A percentile compares a stretch with the other conserved stretches of the same genome.
Conservation (phyloP, 805 yeast species). For the Wickerhamiella azymoides region DNA sequence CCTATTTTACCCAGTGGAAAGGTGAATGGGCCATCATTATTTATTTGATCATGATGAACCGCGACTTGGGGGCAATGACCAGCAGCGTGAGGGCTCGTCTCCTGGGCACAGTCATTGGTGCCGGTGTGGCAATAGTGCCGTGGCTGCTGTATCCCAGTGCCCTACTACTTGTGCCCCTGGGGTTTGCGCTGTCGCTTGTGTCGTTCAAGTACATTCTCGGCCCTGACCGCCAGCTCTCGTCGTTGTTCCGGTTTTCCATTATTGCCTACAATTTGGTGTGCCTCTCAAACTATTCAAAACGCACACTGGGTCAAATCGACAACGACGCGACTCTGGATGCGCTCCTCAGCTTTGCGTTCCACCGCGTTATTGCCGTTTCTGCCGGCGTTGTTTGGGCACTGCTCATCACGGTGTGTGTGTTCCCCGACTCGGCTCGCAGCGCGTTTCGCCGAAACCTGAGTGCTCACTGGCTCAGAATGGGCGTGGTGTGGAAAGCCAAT, state of each 20-base stretch:
- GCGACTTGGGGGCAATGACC: conserved; percentile 72
- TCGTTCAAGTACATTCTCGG: conserved; percentile 43
- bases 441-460: conserved; percentile 52
- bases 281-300: conserved; percentile 25
- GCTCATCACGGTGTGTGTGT: conserved; percentile 45
- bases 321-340: background rate
- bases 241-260: conserved; percentile 41
- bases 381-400: conserved; percentile 70
- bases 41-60: conserved; percentile 71
- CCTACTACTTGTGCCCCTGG: conserved; percentile 37
- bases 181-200: conserved; percentile 28
- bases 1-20: conserved; percentile 48
- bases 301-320: conserved; percentile 34
- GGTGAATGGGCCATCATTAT: conserved; percentile 81
- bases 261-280: conserved; percentile 70
- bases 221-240: conserved; percentile 25
- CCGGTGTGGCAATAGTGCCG: conserved; percentile 40
- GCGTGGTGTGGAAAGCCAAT: conserved; percentile 67
- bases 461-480: conserved; percentile 64
- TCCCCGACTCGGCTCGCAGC: conserved; percentile 66
- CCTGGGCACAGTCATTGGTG: conserved; percentile 64
- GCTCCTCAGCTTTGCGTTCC: conserved; percentile 45
- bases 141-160: conserved; percentile 49
- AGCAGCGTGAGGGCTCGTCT: conserved; percentile 42
- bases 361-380: conserved; percentile 58